Evolutionary conservation across 441 rosid species (phyloP).

Genomic region (Erodium texanum): DNA sequence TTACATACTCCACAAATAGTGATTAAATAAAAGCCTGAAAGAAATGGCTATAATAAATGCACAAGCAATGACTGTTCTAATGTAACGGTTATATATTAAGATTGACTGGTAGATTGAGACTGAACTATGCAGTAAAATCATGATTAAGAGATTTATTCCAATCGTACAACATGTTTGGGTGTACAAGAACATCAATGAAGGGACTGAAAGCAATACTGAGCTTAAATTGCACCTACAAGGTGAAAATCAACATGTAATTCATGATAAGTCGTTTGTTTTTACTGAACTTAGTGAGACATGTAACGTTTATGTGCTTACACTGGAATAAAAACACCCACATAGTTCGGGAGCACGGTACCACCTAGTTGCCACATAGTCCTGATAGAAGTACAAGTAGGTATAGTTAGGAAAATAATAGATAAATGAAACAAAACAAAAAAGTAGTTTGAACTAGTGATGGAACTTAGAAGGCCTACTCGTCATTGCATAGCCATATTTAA

Average conservation of each 20-base stretch:
- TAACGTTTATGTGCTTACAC: conserved; percentile 43
- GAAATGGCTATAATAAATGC: too few relatives aligned
- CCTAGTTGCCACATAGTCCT: conserved; percentile 98
- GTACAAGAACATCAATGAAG: not conserved
- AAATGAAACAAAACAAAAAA: too few relatives aligned
- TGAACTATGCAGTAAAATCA: not conserved
- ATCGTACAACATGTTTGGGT: not conserved
- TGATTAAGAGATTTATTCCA: not conserved
- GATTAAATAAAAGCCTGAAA: too few relatives aligned
- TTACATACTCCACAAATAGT: not conserved
- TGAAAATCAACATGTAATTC: not conserved
- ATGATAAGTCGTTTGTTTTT: not conserved
- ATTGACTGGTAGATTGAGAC: too few relatives aligned
- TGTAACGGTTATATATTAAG: too few relatives aligned
- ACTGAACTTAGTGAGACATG: conserved; percentile 8
- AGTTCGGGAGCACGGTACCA: conserved; percentile 99
- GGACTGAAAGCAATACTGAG: not conserved
- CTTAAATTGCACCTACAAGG: not conserved
- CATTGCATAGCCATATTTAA: too few relatives aligned
- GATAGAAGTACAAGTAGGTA: conserved; percentile 11
- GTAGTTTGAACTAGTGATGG: not conserved
- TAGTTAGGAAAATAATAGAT: not conserved
- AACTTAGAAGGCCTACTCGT: too few relatives aligned
- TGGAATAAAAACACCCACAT: conserved; percentile 96
- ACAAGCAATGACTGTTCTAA: too few relatives aligned